Evolutionary conservation across 2,329 filamentous ascomycete genomes (phyloP).

Genomic region (Parascedosporium putredinis): DNA sequence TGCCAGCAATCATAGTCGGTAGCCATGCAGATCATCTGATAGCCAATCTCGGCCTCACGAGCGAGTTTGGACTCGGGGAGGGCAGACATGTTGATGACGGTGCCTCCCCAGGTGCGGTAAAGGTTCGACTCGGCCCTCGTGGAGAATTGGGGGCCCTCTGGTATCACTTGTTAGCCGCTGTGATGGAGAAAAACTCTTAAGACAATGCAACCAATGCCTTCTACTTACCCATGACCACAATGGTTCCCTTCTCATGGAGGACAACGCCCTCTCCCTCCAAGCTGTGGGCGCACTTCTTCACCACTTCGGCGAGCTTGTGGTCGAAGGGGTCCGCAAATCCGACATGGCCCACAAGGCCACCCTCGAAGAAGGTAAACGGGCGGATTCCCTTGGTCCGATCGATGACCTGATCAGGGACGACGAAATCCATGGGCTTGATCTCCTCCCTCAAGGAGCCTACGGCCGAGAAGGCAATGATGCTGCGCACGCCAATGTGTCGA

Average conservation of each 20-base stretch:
- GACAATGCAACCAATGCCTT: too few relatives aligned
- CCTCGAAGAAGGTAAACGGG: slow-evolving; percentile 92
- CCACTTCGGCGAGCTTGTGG: slow-evolving; percentile 60
- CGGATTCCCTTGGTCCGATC: slow-evolving; percentile 93
- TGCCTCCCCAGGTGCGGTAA: slow-evolving; percentile 89
- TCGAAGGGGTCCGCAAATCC: slow-evolving; percentile 97
- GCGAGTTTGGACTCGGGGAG: slow-evolving; percentile 94
- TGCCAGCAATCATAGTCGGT: slow-evolving; percentile 99
- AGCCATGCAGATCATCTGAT: slow-evolving; percentile 98
- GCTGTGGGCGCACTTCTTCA: slow-evolving; percentile 62
- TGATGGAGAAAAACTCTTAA: too few relatives aligned
- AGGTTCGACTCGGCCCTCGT: slow-evolving; percentile 92
- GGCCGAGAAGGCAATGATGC: slow-evolving; percentile 87
- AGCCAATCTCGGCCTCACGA: slow-evolving; percentile 88
- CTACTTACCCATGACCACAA: slow-evolving; percentile 83
- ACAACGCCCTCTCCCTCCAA: slow-evolving; percentile 77
- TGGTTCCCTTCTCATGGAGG: slow-evolving; percentile 71
- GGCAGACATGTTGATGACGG: slow-evolving; percentile 96
- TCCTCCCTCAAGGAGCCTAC: slow-evolving; percentile 87
- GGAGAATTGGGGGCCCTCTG: slow-evolving; percentile 96
- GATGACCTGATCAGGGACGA: slow-evolving; percentile 91
- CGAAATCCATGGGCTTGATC: slow-evolving; percentile 92
- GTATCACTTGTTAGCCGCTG: not conserved
- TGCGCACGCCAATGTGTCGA: slow-evolving; percentile 77
- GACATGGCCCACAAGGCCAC: slow-evolving; percentile 84